phyloP scores from a whole-genome alignment of 2,329 filamentous ascomycete genomes.

The Westerdykella aurantiaca region DNA sequence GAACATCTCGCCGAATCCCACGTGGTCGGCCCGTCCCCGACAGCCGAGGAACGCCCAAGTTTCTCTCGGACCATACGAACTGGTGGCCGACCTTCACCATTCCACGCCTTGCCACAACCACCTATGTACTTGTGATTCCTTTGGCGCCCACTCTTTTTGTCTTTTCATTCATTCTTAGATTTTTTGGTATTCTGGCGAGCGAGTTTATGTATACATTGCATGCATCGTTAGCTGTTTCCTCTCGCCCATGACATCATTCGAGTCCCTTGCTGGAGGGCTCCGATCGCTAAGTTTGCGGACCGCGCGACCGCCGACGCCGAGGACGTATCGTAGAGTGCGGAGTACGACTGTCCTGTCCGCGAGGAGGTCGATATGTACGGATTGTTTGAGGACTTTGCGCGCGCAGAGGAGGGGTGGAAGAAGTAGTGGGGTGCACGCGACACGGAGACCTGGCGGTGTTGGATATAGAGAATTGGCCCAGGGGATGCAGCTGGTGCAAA shows the following conservation, averaged over 20 bases:
- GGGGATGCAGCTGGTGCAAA: constrained; percentile 21
- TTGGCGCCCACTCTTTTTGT: not conserved
- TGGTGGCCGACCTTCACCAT: constrained; percentile 1
- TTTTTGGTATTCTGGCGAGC: too few relatives aligned
- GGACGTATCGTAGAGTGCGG: not conserved
- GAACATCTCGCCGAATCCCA: not conserved
- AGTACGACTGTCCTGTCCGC: constrained; percentile 1
- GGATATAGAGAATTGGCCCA: constrained; percentile 17
- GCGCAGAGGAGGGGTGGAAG: constrained; percentile 6
- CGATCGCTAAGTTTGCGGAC: constrained; percentile 11
- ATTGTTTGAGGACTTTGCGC: constrained; percentile 17
- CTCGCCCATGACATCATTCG: constrained; percentile 32
- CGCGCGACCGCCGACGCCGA: too few relatives aligned
- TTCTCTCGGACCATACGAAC: not conserved
- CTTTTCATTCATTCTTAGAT: not conserved
- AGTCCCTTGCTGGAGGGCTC: constrained; percentile 19
- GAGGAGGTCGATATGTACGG: constrained; percentile 23
- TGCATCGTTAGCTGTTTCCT: not conserved
- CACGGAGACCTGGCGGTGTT: constrained; percentile 6
- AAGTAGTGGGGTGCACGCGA: constrained; percentile 3
- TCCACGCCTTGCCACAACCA: not conserved
- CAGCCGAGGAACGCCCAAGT: constrained; percentile 4
- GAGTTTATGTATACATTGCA: not conserved
- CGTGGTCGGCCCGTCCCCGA: constrained; percentile 1
- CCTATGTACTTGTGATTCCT: not conserved